Percentiles rank a stretch among this genome's conserved stretches.
phyloP scores from a whole-genome alignment of 164 flowering plant genomes.

The Tinospora cordifolia region DNA sequence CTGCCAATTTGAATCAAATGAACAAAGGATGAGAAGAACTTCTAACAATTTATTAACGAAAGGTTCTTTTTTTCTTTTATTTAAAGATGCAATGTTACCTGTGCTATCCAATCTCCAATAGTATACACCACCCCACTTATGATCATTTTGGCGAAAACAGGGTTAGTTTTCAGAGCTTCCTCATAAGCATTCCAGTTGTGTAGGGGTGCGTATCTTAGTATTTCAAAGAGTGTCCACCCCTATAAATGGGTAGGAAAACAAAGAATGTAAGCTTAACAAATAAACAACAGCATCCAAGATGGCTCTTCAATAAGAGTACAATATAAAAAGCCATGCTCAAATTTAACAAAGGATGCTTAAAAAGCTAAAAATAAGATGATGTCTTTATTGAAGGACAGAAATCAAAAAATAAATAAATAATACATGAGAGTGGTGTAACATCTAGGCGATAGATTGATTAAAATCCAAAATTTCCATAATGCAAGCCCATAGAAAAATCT shows the following conservation, averaged over 20 bases:
- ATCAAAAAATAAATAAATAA: too few species aligned
- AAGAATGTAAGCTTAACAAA: not conserved
- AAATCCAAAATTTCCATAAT: not conserved
- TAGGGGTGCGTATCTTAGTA: conserved; percentile 61
- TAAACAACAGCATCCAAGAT: not conserved
- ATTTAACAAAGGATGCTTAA: not conserved
- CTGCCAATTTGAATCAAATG: conserved; percentile 25
- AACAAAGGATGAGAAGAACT: not conserved
- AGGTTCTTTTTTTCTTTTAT: not conserved
- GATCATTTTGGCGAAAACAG: conserved; percentile 77
- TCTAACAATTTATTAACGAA: not conserved
- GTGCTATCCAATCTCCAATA: conserved; percentile 89
- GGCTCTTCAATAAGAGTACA: not conserved
- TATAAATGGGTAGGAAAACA: conserved; percentile 11
- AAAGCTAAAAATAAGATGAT: not conserved
- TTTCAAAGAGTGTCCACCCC: conserved; percentile 83
- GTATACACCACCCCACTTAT: conserved; percentile 82
- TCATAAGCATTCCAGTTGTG: conserved; percentile 84
- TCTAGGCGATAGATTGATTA: too few species aligned
- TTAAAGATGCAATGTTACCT: conserved; percentile 29
- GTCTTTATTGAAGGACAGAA: not conserved
- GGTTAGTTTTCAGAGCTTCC: conserved; percentile 70
- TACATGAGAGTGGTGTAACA: too few species aligned
- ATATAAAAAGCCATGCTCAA: too few species aligned
- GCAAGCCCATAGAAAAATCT: not conserved